Base-by-base conservation (phyloP, 108 stramenopile genomes). In the Nitzschia sp. region DNA sequence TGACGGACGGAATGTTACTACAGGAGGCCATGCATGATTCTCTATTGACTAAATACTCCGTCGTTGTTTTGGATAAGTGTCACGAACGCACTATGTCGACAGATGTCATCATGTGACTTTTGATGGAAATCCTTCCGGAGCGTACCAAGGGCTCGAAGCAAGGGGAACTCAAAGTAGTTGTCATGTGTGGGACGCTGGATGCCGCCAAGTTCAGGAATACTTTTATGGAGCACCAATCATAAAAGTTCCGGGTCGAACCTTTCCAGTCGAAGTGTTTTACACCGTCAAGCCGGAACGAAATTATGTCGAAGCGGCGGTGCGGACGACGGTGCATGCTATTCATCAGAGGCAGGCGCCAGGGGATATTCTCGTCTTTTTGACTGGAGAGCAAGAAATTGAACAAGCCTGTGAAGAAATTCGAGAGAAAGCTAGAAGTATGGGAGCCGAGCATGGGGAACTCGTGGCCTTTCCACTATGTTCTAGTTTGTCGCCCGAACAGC, bases 11-110 rank as follows among this genome's bases (percentile, higher is more conserved):
- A 70, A 96, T 96, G 95, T 77, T 96, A 15, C 72, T 97, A 23
- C 82, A 94, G 55, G 97, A 97, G 76, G 99, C 99, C 29, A 98
- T 98, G 99, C 85, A 84, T 31, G 99, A 99, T 91, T 97, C 99
- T 1, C 51, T 95, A 28, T 72, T 98, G 47, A 76, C 76, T 21
- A 60, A 82, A 63, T 98, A 98, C 76, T 91, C 88, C 25, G 96
- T 91, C 70, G 96, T 99, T 54, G 91, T 98, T 6, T 79, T 99
- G 19, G 99, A 99, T 82, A 98, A 99, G 84, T 96, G 96, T 48
- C 99, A 99, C 85, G 99, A 99, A 83, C 78, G 99, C 6, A 98
- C 99, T 0, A 68, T 99, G 70, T 84, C 96, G 8, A 99, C 99
- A 11, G 99, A 99, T 77, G 96, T 99, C 23, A 82, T 99, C 53